A percentile compares a stretch with the other conserved stretches of the same genome.
Conservation (phyloP, 2,329 filamentous ascomycete species). For the Penicillium verrucosum region DNA sequence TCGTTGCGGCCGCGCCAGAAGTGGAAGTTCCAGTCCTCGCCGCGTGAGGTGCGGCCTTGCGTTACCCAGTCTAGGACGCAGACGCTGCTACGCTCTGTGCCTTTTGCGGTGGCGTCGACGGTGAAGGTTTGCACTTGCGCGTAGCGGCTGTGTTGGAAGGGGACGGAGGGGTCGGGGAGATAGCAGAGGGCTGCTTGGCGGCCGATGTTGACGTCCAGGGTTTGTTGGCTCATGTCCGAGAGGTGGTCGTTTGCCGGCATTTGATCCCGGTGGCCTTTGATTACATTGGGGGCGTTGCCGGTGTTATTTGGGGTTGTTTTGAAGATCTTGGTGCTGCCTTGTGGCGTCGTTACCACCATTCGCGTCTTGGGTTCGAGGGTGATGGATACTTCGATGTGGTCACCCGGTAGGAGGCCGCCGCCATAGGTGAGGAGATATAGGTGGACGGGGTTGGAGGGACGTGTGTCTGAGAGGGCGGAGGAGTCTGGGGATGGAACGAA, state of each 20-base stretch:
- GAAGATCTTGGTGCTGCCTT: slow-evolving; percentile 94
- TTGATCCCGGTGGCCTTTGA: slow-evolving; percentile 26
- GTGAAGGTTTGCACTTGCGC: slow-evolving; percentile 78
- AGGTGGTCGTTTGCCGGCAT: slow-evolving; percentile 40
- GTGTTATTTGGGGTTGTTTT: slow-evolving; percentile 57
- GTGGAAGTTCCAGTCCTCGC: slow-evolving; percentile 82
- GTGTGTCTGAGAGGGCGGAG: slow-evolving; percentile 19
- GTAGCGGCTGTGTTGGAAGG: slow-evolving; percentile 80
- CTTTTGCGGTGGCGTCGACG: slow-evolving; percentile 45
- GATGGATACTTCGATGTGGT: slow-evolving; percentile 71
- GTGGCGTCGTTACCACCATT: slow-evolving; percentile 59
- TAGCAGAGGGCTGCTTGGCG: slow-evolving; percentile 55
- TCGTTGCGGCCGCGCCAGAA: slow-evolving; percentile 84
- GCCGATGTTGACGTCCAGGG: slow-evolving; percentile 49
- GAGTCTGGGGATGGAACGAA: slow-evolving; percentile 51
- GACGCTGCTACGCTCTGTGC: slow-evolving; percentile 52
- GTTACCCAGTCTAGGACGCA: slow-evolving; percentile 94
- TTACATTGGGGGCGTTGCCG: slow-evolving; percentile 19
- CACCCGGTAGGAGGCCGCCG: slow-evolving; percentile 85
- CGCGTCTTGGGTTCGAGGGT: slow-evolving; percentile 62
- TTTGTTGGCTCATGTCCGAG: slow-evolving; percentile 47
- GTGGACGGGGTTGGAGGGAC: slow-evolving; percentile 58
- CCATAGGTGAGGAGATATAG: slow-evolving; percentile 93
- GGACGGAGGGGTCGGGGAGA: slow-evolving; percentile 89
- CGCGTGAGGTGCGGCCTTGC: slow-evolving; percentile 76